These are phyloP conservation scores for Mycena pura DNA, from an alignment of 768 basidiomycete genomes.

Conservation along the genomic window DNA sequence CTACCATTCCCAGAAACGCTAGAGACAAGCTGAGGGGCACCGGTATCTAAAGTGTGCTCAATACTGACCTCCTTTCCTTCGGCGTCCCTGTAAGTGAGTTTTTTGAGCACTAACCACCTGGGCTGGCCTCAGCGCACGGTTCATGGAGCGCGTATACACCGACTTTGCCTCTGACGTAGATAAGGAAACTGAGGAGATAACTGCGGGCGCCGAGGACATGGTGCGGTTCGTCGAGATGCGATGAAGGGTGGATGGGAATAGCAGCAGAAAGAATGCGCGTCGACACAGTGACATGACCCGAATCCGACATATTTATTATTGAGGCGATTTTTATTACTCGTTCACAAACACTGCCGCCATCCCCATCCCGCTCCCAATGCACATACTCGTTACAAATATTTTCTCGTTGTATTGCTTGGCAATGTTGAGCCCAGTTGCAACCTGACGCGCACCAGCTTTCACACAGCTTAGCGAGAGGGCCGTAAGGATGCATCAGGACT, in stretches of 20 bases:
- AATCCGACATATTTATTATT: too few species aligned
- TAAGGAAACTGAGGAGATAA: constrained; percentile 60
- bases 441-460: constrained; percentile 82
- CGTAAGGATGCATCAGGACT: constrained; percentile 37
- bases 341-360: constrained; percentile 89
- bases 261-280: not conserved
- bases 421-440: constrained; percentile 84
- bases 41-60: not conserved
- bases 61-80: constrained; percentile 71
- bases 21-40: constrained; percentile 8
- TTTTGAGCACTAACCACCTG: constrained; percentile 88
- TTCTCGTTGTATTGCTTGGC: constrained; percentile 78
- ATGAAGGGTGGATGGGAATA: not conserved
- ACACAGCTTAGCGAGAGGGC: constrained; percentile 12
- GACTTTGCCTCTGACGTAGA: constrained; percentile 65
- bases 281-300: not conserved
- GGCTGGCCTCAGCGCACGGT: not conserved
- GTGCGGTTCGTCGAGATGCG: constrained; percentile 9
- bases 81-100: constrained; percentile 80
- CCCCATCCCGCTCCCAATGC: constrained; percentile 89
- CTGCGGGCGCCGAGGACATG: constrained; percentile 27
- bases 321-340: constrained; percentile 82
- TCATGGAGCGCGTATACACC: constrained; percentile 22
- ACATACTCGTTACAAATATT: constrained; percentile 91
- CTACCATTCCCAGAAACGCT: constrained; percentile 85